Base-by-base conservation (phyloP, 768 basidiomycete genomes). In the Phanerochaete carnosa region DNA sequence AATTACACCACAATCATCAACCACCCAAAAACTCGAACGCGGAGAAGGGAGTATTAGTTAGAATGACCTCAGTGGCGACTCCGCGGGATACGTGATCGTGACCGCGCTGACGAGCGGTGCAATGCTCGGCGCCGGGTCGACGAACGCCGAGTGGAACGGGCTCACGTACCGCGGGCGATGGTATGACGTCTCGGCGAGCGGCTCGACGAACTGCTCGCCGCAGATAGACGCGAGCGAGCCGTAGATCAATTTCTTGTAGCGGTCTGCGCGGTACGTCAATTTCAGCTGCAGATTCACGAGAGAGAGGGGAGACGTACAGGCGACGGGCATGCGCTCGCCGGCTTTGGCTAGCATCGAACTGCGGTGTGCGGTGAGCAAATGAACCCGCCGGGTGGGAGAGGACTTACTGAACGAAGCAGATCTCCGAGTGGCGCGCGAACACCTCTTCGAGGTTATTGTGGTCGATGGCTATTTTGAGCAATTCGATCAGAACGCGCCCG, bases 301-400 rank as follows among this genome's bases (percentile, higher is more conserved):
- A 22, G 35, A 49, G 33, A 59, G 25, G 12, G 45, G 45, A 13
- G 19, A 73, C 78, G 60, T 62, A 79, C 80, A 79, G 2, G 88
- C 86, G 60, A 90, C 74, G 25, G 89, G 88, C 49, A 89, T 78
- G 22, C 85, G 82, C 66, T 86, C 81, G 0, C 88, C 89, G 62
- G 90, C 79, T 65, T 83, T 85, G 15, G 75, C 72, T 25, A 90
- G 79, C 3, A 87, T 86, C 32, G 76, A 74, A 33, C 89, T 61
- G 16, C 49, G 50, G n/a, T n/a, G 25, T 23, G 19, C n/a, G 11
- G 33, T n/a, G 6, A 33, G 33, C 26, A 26, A 25, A 33, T 51
- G 3, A 4, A 29, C 15, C 19, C 30, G 35, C 8, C 59, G 33
- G 46, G 56, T 46, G 45, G 5, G 45, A 16, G 19, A 26, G 13